Base-by-base conservation (phyloP, 1,284 basidiomycete species). In the Marasmius oreades region DNA sequence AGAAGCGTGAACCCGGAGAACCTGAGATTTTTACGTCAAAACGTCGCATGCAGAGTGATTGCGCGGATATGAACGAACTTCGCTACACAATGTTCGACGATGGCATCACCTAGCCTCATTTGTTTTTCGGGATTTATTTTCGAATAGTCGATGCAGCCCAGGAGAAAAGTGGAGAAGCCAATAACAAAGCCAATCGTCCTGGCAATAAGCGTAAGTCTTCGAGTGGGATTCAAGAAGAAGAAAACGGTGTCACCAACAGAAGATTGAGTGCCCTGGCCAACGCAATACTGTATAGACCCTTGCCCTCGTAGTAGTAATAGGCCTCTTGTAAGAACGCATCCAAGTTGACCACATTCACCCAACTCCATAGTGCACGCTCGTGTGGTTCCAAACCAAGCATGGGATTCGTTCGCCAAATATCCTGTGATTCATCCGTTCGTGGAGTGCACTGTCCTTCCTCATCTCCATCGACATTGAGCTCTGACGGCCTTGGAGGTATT, bases 121-220 rank as follows among this genome's bases (percentile, higher is more conserved):
- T 83, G 80, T 37, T 78, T 77, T 58, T 85, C 82, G 31, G 77
- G 81, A 58, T 79, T 82, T 62, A 95, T 84, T 28, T 82, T 82
- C 23, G 86, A 84, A 69, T 98, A 98, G 72, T 99, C 94, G 64
- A 99, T 84, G 70, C 96, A 99, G 31, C 95, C 93, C 7, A 96
- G 73, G 12, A 99, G 77, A 70, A 99, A 99, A 5, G 95, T 96
- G 7, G 96, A 95, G 73, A 99, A 99, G 22, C 83, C 84, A 65
- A 98, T 96, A 46, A 98, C 96, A 70, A 99, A 99, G 55, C 95
- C 95, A 42, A 96, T 87, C 59, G 96, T 99, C 65, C 94, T 97
- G 52, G 50, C 60, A 55, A 62, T 56, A 34, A 58, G 59, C 53
- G 58, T 53, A 55, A 63, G 59, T 66, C 61, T 64, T 34, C 20